Conservation (phyloP, 2,329 filamentous ascomycete species). For the Apiospora saccharicola region DNA sequence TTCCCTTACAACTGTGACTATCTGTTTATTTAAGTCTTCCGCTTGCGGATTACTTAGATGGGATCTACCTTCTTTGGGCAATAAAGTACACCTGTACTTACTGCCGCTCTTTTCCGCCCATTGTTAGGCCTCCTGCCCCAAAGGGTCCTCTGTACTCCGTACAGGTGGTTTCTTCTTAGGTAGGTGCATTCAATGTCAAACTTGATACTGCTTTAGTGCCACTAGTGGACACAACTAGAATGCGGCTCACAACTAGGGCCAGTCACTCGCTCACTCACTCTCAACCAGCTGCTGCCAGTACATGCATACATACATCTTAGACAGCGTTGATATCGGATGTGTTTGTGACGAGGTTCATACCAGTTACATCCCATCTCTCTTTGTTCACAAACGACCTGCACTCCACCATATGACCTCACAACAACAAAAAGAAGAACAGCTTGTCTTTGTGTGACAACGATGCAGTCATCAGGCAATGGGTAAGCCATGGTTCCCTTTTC, state of each 20-base stretch:
- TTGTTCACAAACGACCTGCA: background rate
- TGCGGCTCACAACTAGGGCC: background rate
- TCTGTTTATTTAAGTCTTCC: background rate
- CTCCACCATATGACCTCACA: background rate
- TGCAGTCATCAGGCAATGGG: constrained; percentile 9
- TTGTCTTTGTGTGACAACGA: constrained; percentile 4
- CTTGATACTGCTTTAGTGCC: background rate
- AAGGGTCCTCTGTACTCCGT: background rate
- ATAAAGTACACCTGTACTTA: background rate
- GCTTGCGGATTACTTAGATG: background rate
- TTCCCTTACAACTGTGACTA: background rate
- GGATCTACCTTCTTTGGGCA: background rate
- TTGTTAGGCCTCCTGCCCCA: background rate
- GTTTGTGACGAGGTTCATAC: background rate
- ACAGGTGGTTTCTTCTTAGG: background rate
- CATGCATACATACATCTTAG: background rate
- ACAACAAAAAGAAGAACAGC: constrained; percentile 1
- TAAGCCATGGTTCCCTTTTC: constrained; percentile 10
- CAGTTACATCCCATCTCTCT: background rate
- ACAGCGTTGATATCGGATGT: background rate
- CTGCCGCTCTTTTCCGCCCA: constrained; percentile 1
- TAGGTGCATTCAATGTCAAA: background rate
- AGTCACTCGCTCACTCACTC: background rate
- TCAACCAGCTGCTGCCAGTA: background rate
- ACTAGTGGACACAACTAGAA: background rate